Base-by-base conservation (phyloP, 768 basidiomycete genomes). In the Lactarius evosmus region DNA sequence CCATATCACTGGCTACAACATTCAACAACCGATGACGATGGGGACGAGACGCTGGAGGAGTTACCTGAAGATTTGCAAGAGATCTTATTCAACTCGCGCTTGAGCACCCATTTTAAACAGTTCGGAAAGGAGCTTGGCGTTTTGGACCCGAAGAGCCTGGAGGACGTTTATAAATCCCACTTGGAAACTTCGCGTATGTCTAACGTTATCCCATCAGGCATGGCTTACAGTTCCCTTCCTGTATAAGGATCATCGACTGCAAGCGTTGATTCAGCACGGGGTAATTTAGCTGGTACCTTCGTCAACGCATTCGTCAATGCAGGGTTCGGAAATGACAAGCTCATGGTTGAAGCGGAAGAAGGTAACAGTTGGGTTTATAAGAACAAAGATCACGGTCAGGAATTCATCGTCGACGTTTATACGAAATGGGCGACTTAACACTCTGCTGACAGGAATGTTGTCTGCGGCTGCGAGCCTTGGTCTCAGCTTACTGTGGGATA, bases 361-460 rank as follows among this genome's bases (percentile, higher is more conserved):
- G 96, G 97, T 16, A 92, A 86, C 75, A 95, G 93, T 70, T 99
- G 95, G 95, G 93, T 99, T 62, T 99, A 98, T 82, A 98, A 98
- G 83, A 98, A 98, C 80, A 98, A 98, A 78, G 96, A 98, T 58
- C 93, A 97, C 67, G 97, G 95, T 88, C 62, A 25, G 81, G 72
- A 16, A 29, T 53, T 17, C 32, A 46, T 9, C 17, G 6, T 5
- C n/a, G 56, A 41, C 11, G 17, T 49, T 29, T 7, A 46, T 30
- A 1, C 11, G 29, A 14, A 38, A 27, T 30, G 29, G 32, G 27
- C 29, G n/a, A 11, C 52, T 54, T 30, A 19, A 51, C 14, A n/a
- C 55, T 36, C 46, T 60, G 7, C n/a, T 12, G 29, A 33, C 66
- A 93, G 91, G 91, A 58, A 98, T 98, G 94, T 87, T 96, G 83